Conservation (phyloP, 1,139 yeast species). For the Taphrina wiesneri region DNA sequence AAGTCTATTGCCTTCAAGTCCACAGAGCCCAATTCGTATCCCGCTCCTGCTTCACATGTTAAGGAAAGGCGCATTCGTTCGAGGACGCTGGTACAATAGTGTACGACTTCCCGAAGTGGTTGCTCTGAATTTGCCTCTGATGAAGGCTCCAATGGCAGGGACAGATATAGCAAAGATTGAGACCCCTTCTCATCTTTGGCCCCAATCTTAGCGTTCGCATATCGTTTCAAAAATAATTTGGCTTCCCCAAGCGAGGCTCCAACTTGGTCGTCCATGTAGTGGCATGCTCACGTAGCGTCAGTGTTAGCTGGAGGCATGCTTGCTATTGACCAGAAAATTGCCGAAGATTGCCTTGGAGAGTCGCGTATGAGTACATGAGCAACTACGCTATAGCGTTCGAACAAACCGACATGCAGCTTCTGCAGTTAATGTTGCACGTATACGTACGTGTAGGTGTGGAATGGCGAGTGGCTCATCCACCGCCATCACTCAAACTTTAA, state of each 20-base stretch:
- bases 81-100: not conserved
- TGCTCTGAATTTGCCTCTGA: not conserved
- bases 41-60: not conserved
- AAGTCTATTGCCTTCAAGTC: conserved; percentile 11
- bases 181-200: not conserved
- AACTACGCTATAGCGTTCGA: too few relatives aligned
- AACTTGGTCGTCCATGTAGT: not conserved
- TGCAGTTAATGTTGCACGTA: not conserved
- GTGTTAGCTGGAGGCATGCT: too few relatives aligned
- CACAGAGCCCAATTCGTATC: not conserved
- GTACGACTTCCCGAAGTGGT: not conserved
- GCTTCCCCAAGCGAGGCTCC: not conserved
- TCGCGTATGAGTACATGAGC: too few relatives aligned
- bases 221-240: not conserved
- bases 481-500: conserved; percentile 2
- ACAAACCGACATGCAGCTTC: too few relatives aligned
- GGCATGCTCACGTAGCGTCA: not conserved
- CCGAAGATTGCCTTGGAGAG: too few relatives aligned
- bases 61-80: not conserved
- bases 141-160: not conserved
- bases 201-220: not conserved
- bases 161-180: not conserved
- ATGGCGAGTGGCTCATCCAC: not conserved
- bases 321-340: too few relatives aligned
- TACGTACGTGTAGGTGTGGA: not conserved